These are phyloP conservation scores for Sphagnum tenellum DNA, from an alignment of 225 moss, liverwort and hornwort genomes.

Conservation along the genomic window DNA sequence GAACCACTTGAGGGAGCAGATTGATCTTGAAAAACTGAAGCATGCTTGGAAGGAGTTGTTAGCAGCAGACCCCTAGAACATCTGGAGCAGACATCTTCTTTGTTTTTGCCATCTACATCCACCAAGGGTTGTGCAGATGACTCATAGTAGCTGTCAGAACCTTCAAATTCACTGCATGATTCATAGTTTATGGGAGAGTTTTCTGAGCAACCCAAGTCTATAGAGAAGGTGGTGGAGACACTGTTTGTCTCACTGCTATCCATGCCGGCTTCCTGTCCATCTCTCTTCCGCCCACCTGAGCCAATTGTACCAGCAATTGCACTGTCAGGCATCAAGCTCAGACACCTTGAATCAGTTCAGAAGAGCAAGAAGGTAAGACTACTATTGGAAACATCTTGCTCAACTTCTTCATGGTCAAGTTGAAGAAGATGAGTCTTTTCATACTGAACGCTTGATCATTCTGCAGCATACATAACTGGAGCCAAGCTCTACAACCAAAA, in stretches of 20 bases:
- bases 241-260: slow-evolving; percentile 22
- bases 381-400: neutral
- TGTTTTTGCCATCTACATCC: slow-evolving; percentile 13
- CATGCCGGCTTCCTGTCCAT: slow-evolving; percentile 27
- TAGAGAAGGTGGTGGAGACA: slow-evolving; percentile 27
- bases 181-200: slow-evolving; percentile 9
- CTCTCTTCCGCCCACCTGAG: too few species aligned
- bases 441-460: neutral
- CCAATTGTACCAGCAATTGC: too few species aligned
- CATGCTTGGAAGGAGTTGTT: slow-evolving; percentile 1
- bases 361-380: neutral
- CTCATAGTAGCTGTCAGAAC: slow-evolving; percentile 7
- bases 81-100: slow-evolving; percentile 15
- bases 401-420: neutral
- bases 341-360: neutral
- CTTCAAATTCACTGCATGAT: slow-evolving; percentile 8
- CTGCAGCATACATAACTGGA: too few species aligned
- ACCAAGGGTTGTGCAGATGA: neutral
- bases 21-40: slow-evolving; percentile 11
- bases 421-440: neutral
- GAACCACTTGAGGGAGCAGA: slow-evolving; percentile 15
- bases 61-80: too few species aligned
- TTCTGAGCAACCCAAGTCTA: slow-evolving; percentile 31
- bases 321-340: neutral
- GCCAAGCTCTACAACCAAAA: too few species aligned